phyloP scores from a whole-genome alignment of 306 rosid genomes.

The Elaeagnus macrophylla region DNA sequence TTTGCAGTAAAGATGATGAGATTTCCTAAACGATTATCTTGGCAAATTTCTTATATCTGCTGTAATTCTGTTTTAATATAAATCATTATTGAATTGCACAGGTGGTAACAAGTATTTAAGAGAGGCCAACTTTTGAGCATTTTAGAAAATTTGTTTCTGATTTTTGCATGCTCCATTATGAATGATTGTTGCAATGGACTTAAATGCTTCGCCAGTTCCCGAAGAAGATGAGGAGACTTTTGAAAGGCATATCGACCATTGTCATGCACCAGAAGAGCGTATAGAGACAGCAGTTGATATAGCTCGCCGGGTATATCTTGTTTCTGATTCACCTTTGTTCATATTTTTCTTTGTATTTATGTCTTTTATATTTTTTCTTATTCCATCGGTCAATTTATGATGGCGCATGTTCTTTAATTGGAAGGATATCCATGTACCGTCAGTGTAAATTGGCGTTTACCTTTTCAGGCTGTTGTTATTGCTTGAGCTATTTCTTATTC shows the following conservation, averaged over 20 bases:
- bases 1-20: background rate
- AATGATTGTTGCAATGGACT: constrained; percentile 91
- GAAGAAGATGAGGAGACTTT: constrained; percentile 85
- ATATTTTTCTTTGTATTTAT: constrained; percentile 16
- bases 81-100: background rate
- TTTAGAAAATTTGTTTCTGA: constrained; percentile 18
- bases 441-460: no score
- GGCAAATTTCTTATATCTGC: background rate
- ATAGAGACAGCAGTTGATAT: constrained; percentile 67
- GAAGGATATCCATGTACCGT: no score
- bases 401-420: no score
- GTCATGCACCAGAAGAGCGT: constrained; percentile 59
- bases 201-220: constrained; percentile 91
- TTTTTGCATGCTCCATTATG: constrained; percentile 55
- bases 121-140: background rate
- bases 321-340: constrained; percentile 2
- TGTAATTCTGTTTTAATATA: constrained; percentile 8
- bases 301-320: constrained; percentile 70
- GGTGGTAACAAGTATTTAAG: background rate
- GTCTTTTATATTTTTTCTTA: constrained; percentile 1
- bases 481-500: constrained; percentile 9
- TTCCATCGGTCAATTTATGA: background rate
- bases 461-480: background rate
- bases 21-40: background rate
- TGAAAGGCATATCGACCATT: constrained; percentile 53